These are phyloP conservation scores for Kickxella alabastrina DNA, from an alignment of 192 early-diverging fungal genomes.

Conservation along the genomic window DNA sequence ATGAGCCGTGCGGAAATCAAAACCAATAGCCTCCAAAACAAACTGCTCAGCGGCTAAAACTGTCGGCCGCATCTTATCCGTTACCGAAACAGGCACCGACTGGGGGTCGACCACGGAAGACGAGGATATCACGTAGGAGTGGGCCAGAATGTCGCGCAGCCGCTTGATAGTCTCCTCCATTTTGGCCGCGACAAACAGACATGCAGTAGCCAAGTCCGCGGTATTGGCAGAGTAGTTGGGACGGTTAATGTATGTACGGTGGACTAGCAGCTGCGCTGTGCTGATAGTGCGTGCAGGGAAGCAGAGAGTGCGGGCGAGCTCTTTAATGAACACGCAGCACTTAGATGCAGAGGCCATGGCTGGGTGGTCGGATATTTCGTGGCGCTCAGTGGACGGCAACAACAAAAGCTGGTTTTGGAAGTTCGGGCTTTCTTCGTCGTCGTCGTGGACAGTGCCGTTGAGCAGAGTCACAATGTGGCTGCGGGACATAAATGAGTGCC, in stretches of 20 bases:
- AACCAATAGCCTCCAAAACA: constrained; percentile 75
- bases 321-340: constrained; percentile 42
- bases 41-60: constrained; percentile 67
- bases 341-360: constrained; percentile 29
- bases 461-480: constrained; percentile 29
- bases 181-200: constrained; percentile 78
- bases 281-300: constrained; percentile 42
- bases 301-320: constrained; percentile 23
- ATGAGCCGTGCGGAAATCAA: constrained; percentile 74
- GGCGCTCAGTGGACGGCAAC: constrained; percentile 4
- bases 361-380: constrained; percentile 33
- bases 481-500: constrained; percentile 32
- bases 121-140: constrained; percentile 42
- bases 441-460: constrained; percentile 5
- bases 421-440: not conserved
- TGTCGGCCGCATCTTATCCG: constrained; percentile 62
- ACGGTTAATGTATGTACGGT: constrained; percentile 37
- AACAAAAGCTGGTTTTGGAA: not conserved
- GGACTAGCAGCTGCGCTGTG: constrained; percentile 44
- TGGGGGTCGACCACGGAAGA: constrained; percentile 18
- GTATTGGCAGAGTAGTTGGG: constrained; percentile 11
- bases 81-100: constrained; percentile 46
- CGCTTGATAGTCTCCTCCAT: constrained; percentile 86
- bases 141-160: constrained; percentile 72
- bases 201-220: constrained; percentile 56